Percentiles rank a stretch among this genome's conserved stretches.
Evolutionary conservation across 768 basidiomycete species (phyloP).

Genomic region (Trichaptum fuscoviolaceum): DNA sequence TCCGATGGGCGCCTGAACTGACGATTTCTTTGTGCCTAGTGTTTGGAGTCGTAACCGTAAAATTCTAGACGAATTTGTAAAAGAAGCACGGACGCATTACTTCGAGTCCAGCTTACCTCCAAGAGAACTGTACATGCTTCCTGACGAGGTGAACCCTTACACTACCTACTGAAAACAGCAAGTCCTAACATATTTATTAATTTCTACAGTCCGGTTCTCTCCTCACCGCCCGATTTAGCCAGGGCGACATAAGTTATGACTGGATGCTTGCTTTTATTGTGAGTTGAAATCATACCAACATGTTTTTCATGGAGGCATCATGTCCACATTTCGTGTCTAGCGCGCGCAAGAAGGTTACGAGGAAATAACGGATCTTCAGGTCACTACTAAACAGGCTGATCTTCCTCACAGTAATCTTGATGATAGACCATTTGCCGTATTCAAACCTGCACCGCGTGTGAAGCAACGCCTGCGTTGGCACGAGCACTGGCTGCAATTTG

Average conservation of each 20-base stretch:
- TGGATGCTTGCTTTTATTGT: constrained; percentile 44
- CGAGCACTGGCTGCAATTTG: constrained; percentile 9
- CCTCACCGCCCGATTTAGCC: constrained; percentile 39
- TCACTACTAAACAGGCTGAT: constrained; percentile 17
- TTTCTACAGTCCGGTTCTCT: not conserved
- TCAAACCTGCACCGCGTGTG: constrained; percentile 8
- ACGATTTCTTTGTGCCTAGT: not conserved
- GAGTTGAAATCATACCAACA: constrained; percentile 6
- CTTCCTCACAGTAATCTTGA: constrained; percentile 25
- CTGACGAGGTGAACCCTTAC: not conserved
- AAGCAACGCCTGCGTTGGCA: constrained; percentile 11
- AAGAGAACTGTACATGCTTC: not conserved
- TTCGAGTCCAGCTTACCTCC: not conserved
- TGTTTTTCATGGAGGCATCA: constrained; percentile 43
- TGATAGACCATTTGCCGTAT: constrained; percentile 14
- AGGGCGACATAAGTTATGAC: constrained; percentile 44
- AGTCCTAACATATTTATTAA: not conserved
- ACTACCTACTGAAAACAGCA: not conserved
- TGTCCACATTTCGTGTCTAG: constrained; percentile 33
- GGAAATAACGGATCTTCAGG: constrained; percentile 35
- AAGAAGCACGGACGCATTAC: not conserved
- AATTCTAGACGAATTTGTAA: not conserved
- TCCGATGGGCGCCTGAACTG: not conserved
- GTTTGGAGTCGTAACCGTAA: not conserved
- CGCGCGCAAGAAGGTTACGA: constrained; percentile 36